These are phyloP conservation scores for Borealophlyctis nickersoniae DNA, from an alignment of 192 early-diverging fungal genomes.

Conservation along the genomic window DNA sequence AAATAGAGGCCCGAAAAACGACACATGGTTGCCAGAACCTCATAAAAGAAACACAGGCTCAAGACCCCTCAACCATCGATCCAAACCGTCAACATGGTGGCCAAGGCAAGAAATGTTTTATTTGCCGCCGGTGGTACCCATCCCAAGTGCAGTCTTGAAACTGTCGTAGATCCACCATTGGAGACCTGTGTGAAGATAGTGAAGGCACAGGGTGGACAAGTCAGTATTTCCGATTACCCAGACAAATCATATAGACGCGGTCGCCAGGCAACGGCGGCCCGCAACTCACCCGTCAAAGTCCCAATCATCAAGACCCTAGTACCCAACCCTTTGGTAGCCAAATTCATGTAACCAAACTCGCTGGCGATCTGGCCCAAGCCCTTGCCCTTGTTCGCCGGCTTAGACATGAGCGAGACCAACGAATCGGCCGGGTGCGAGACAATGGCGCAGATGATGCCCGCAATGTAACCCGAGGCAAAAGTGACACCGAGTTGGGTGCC, in stretches of 20 bases:
- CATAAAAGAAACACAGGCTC: too few species aligned
- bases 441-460: constrained; percentile 84
- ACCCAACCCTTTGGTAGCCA: constrained; percentile 75
- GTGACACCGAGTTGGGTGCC: constrained; percentile 71
- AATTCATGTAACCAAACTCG: constrained; percentile 38
- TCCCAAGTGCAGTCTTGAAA: constrained; percentile 70
- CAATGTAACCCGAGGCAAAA: constrained; percentile 82
- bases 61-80: too few species aligned
- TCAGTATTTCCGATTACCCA: too few species aligned
- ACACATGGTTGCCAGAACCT: too few species aligned
- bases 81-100: too few species aligned
- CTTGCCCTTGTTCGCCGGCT: constrained; percentile 56
- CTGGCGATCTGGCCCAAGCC: constrained; percentile 40
- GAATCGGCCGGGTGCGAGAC: constrained; percentile 91
- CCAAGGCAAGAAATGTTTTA: constrained; percentile 6
- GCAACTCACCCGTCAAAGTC: constrained; percentile 68
- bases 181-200: constrained; percentile 34
- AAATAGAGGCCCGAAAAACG: too few species aligned
- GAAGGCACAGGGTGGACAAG: neutral
- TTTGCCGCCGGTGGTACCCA: constrained; percentile 64
- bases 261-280: constrained; percentile 6
- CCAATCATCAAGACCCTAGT: constrained; percentile 92
- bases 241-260: too few species aligned
- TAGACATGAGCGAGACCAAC: constrained; percentile 49
- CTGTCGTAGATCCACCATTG: constrained; percentile 86